Conservation (phyloP, 2,329 filamentous ascomycete species). For the Colletotrichum abscissum region DNA sequence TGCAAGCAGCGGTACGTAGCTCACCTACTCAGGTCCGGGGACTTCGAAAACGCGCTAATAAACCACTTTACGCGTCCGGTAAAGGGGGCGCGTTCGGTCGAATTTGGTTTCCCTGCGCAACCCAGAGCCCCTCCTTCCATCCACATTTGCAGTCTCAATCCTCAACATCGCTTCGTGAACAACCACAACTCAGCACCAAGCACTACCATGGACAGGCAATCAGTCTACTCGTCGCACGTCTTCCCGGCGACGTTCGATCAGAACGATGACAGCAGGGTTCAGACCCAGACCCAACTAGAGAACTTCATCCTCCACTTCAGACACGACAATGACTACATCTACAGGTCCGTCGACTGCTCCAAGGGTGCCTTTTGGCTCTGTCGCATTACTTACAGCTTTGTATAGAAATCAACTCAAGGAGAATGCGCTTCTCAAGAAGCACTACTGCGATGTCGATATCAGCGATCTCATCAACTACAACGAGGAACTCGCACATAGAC, state of each 20-base stretch:
- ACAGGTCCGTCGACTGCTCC: constrained; percentile 71
- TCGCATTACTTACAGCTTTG: neutral
- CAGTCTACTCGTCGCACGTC: constrained; percentile 86
- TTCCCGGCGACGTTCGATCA: constrained; percentile 76
- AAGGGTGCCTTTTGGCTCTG: neutral
- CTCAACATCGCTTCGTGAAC: constrained; percentile 22
- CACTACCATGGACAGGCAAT: constrained; percentile 82
- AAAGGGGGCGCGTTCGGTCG: constrained; percentile 22
- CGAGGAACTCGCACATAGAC: constrained; percentile 90
- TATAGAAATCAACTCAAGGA: constrained; percentile 91
- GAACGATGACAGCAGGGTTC: constrained; percentile 74
- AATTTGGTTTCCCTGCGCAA: constrained; percentile 27
- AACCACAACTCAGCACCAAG: neutral
- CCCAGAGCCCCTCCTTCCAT: constrained; percentile 27
- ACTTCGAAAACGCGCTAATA: neutral
- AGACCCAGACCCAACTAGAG: constrained; percentile 83
- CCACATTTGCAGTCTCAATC: constrained; percentile 33
- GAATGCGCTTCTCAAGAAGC: constrained; percentile 93
- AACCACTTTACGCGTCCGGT: constrained; percentile 32
- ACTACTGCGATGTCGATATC: constrained; percentile 96
- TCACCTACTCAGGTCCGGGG: no score
- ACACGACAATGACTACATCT: constrained; percentile 93
- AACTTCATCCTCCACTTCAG: constrained; percentile 95
- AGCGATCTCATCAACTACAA: constrained; percentile 96
- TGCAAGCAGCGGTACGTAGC: neutral